Percentiles rank a stretch among this genome's conserved stretches.
Evolutionary conservation across 2,329 filamentous ascomycete genomes (phyloP).

Genomic region (Aspergillus pseudoterreus): DNA sequence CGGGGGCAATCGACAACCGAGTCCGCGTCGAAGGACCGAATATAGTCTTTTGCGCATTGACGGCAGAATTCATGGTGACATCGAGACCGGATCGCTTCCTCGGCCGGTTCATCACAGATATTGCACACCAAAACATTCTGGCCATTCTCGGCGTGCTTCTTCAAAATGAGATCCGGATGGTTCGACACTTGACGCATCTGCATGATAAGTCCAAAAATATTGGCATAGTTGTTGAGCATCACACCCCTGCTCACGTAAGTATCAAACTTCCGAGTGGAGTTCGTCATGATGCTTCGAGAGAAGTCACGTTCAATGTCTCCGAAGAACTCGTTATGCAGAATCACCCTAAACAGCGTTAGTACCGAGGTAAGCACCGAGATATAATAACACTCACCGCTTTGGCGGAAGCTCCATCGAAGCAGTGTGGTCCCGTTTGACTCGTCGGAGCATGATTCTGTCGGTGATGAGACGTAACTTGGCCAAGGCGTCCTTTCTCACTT

Average conservation of each 20-base stretch:
- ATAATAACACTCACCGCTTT: constrained; percentile 58
- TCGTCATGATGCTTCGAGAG: constrained; percentile 92
- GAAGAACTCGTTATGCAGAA: constrained; percentile 92
- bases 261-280: constrained; percentile 81
- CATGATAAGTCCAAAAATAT: constrained; percentile 98
- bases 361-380: neutral
- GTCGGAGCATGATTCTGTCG: constrained; percentile 90
- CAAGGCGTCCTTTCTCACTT: constrained; percentile 66
- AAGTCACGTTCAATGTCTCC: constrained; percentile 95
- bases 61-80: constrained; percentile 94
- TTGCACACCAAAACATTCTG: constrained; percentile 89
- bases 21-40: constrained; percentile 67
- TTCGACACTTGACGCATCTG: constrained; percentile 98
- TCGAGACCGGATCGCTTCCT: constrained; percentile 86
- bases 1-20: constrained; percentile 67
- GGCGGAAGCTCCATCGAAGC: constrained; percentile 94
- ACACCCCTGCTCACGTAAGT: constrained; percentile 65
- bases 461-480: constrained; percentile 82
- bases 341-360: constrained; percentile 49
- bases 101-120: constrained; percentile 93
- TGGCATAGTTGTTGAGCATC: constrained; percentile 95
- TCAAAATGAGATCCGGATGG: constrained; percentile 88
- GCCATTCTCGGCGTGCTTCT: constrained; percentile 79
- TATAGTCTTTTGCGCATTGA: constrained; percentile 73
- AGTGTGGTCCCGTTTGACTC: constrained; percentile 89